A percentile compares a stretch with the other conserved stretches of the same genome.
phyloP scores from a whole-genome alignment of 257 asterid genomes.

The Solanum peruvianum region DNA sequence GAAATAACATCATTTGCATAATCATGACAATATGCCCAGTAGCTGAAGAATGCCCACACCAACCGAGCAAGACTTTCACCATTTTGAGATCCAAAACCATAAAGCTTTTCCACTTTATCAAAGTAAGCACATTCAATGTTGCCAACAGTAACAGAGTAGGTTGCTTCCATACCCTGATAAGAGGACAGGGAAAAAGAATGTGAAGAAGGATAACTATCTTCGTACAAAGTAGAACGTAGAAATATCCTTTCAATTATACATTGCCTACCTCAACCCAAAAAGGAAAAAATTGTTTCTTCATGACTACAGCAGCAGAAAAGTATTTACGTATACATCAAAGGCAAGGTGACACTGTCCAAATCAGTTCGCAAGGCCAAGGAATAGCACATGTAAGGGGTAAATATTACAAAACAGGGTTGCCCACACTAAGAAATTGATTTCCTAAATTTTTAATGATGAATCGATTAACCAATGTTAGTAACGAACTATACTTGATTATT shows the following conservation, averaged over 20 bases:
- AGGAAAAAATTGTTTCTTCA: background rate
- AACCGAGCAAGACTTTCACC: conserved; percentile 51
- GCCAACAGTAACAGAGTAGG: conserved; percentile 50
- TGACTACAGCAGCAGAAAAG: background rate
- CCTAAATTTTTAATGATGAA: background rate
- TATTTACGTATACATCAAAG: background rate
- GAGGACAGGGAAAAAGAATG: background rate
- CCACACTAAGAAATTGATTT: background rate
- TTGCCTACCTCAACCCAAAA: background rate
- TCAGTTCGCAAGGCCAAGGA: background rate
- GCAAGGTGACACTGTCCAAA: background rate
- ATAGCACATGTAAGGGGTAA: background rate
- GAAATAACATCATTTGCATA: conserved; percentile 81
- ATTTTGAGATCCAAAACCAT: conserved; percentile 52
- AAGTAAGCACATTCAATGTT: conserved; percentile 62
- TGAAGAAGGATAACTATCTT: background rate
- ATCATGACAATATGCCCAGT: conserved; percentile 93
- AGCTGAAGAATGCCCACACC: conserved; percentile 81
- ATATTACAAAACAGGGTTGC: background rate
- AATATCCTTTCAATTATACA: background rate
- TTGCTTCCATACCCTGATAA: conserved; percentile 55
- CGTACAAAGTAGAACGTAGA: background rate
- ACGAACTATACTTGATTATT: background rate
- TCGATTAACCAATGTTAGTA: background rate
- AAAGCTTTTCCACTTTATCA: conserved; percentile 70